Percentiles rank a stretch among this genome's conserved stretches.
These are phyloP conservation scores for Persicaria tinctoria DNA, from an alignment of 148 eudicot species.

Conservation along the genomic window DNA sequence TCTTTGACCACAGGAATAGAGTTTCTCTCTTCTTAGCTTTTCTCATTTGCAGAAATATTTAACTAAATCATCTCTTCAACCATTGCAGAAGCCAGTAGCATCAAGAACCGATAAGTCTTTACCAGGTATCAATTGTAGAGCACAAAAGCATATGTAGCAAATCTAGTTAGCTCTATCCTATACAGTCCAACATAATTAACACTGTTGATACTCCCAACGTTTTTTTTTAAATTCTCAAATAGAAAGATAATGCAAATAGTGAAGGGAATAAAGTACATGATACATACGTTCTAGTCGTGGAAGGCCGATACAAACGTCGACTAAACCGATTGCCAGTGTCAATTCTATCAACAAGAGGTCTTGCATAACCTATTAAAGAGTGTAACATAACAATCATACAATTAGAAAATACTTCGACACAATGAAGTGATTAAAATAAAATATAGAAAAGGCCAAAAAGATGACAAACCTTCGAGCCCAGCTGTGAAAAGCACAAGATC, in stretches of 20 bases:
- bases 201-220: not conserved
- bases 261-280: not conserved
- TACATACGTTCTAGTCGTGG: conserved; percentile 87
- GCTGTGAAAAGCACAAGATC: conserved; percentile 94
- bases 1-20: not conserved
- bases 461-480: conserved; percentile 80
- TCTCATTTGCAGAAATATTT: not conserved
- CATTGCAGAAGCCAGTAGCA: not conserved
- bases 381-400: not conserved
- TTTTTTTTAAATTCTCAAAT: not conserved
- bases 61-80: not conserved
- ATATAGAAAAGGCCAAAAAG: conserved; percentile 1
- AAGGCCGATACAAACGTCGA: conserved; percentile 72
- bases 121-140: not conserved
- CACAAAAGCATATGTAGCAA: not conserved
- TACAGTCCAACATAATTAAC: not conserved
- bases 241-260: not conserved
- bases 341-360: conserved; percentile 91
- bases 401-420: not conserved
- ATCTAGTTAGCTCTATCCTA: not conserved
- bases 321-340: conserved; percentile 51
- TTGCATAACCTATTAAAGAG: conserved; percentile 67
- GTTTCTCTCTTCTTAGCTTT: not conserved
- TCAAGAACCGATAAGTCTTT: not conserved
- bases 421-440: not conserved